Conservation (phyloP, 768 basidiomycete species). For the Psilocybe azurescens region DNA sequence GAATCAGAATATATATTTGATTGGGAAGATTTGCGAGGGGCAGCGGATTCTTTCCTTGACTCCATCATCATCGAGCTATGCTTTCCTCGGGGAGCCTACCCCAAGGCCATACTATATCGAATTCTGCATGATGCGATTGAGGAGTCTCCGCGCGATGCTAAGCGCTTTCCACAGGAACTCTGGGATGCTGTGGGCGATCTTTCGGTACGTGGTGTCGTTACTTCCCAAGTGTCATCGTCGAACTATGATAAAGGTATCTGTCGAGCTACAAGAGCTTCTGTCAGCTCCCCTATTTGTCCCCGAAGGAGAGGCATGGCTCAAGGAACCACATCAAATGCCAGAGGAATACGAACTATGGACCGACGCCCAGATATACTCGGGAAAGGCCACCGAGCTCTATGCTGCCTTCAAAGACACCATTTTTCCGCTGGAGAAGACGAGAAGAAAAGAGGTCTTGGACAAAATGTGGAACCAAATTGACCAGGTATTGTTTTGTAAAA, state of each 20-base stretch:
- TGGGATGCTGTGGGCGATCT: slow-evolving; percentile 87
- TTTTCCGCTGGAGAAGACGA: slow-evolving; percentile 63
- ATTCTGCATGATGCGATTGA: slow-evolving; percentile 74
- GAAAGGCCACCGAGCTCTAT: slow-evolving; percentile 55
- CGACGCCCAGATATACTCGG: slow-evolving; percentile 70
- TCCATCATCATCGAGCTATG: slow-evolving; percentile 85
- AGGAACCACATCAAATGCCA: slow-evolving; percentile 55
- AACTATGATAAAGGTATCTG: slow-evolving; percentile 49
- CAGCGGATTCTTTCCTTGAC: slow-evolving; percentile 80
- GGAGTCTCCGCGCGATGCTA: slow-evolving; percentile 75
- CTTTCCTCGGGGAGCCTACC: slow-evolving; percentile 73
- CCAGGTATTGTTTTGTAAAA: slow-evolving; percentile 42
- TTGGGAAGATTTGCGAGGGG: slow-evolving; percentile 61
- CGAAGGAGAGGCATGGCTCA: slow-evolving; percentile 59
- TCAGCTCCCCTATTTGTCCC: slow-evolving; percentile 64
- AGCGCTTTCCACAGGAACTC: slow-evolving; percentile 77
- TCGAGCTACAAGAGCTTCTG: slow-evolving; percentile 70
- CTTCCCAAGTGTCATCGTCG: not conserved
- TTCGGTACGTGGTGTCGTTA: slow-evolving; percentile 51
- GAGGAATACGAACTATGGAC: slow-evolving; percentile 69
- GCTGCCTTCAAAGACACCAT: slow-evolving; percentile 60
- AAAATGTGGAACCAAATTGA: slow-evolving; percentile 71
- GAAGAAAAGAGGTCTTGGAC: slow-evolving; percentile 52
- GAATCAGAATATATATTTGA: slow-evolving; percentile 69
- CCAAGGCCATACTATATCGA: slow-evolving; percentile 66